Conservation (phyloP, 371 early-diverging fungal genomes). For the Zychaea mexicana region DNA sequence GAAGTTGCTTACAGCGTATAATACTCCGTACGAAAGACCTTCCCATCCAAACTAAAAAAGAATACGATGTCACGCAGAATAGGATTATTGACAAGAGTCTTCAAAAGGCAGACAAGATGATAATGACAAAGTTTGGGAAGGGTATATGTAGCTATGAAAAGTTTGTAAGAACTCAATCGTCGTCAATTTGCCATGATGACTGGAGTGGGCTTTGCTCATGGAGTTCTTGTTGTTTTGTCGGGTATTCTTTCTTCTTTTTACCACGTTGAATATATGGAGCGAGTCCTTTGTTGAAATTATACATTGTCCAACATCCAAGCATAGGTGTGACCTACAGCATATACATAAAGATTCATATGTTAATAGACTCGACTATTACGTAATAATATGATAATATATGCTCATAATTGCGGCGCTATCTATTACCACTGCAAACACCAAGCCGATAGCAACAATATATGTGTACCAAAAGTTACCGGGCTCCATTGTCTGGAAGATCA, state of each 20-base stretch:
- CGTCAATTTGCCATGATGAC: not conserved
- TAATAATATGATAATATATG: not conserved
- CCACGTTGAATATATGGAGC: conserved; percentile 49
- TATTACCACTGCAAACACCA: conserved; percentile 40
- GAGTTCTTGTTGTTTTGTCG: conserved; percentile 13
- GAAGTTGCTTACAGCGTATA: too few species aligned
- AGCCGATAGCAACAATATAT: conserved; percentile 43
- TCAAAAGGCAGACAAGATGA: too few species aligned
- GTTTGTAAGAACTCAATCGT: not conserved
- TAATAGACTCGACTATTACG: too few species aligned
- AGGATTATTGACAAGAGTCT: too few species aligned
- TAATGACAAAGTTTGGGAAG: not conserved
- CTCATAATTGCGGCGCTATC: too few species aligned
- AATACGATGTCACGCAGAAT: too few species aligned
- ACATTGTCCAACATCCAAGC: conserved; percentile 21
- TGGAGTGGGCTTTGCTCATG: conserved; percentile 8
- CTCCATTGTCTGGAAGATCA: conserved; percentile 28
- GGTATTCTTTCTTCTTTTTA: conserved; percentile 22
- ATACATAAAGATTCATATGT: not conserved
- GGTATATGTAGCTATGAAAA: not conserved
- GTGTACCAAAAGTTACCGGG: conserved; percentile 34
- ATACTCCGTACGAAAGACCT: too few species aligned
- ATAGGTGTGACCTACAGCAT: not conserved
- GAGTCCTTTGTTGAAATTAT: conserved; percentile 40
- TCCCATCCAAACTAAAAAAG: too few species aligned